A percentile compares a stretch with the other conserved stretches of the same genome.
Evolutionary conservation across 768 basidiomycete species (phyloP).

Genomic region (Daedaleopsis sinensis): DNA sequence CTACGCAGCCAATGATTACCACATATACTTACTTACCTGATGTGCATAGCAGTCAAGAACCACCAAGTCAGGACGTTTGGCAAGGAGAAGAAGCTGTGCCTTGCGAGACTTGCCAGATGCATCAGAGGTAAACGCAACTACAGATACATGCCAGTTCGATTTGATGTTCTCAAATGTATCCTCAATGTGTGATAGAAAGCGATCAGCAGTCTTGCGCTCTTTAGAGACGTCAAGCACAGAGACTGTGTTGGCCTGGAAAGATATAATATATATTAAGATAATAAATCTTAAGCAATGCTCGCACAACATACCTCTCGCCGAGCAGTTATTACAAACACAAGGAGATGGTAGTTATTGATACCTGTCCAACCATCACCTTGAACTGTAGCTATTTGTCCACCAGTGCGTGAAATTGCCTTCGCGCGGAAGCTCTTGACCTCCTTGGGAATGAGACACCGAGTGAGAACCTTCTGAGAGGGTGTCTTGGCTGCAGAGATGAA

Average conservation of each 20-base stretch:
- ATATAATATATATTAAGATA: not conserved
- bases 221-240: constrained; percentile 1
- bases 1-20: not conserved
- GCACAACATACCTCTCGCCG: constrained; percentile 12
- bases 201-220: constrained; percentile 5
- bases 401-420: not conserved
- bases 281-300: not conserved
- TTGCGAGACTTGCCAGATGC: constrained; percentile 1
- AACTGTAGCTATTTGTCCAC: constrained; percentile 3
- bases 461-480: not conserved
- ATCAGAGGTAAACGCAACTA: constrained; percentile 4
- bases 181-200: constrained; percentile 1
- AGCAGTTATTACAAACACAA: constrained; percentile 23
- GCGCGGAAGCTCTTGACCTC: not conserved
- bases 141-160: not conserved
- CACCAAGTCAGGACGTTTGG: not conserved
- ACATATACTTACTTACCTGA: not conserved
- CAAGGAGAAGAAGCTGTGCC: not conserved
- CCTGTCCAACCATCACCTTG: constrained; percentile 23
- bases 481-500: constrained; percentile 21
- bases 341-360: constrained; percentile 12
- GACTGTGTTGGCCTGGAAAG: not conserved
- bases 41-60: constrained; percentile 10
- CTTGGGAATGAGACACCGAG: not conserved
- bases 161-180: not conserved